Conservation (phyloP, 139 green algal genomes). For the Haematococcus lacustris region DNA sequence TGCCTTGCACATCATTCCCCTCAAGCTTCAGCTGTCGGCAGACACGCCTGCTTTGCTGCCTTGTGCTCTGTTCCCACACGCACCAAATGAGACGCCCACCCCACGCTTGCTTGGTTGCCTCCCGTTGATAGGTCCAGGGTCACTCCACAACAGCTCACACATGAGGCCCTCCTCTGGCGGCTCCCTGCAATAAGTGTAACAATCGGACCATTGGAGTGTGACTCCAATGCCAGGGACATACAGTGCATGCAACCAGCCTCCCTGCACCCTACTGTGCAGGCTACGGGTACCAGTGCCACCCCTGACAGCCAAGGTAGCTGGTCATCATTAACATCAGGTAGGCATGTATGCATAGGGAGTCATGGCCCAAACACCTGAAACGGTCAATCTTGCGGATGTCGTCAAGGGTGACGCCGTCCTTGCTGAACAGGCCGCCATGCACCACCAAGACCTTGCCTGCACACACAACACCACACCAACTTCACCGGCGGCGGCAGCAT, state of each 20-base stretch:
- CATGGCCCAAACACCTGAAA: slow-evolving; percentile 32
- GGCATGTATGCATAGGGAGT: not conserved
- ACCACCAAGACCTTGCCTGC: slow-evolving; percentile 75
- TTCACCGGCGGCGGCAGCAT: no score
- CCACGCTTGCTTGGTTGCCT: slow-evolving; percentile 82
- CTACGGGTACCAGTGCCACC: not conserved
- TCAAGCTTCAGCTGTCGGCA: not conserved
- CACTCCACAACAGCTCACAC: slow-evolving; percentile 95
- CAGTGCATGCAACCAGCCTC: not conserved
- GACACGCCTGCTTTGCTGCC: no score
- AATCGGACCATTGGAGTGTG: no score
- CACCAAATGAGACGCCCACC: slow-evolving; percentile 76
- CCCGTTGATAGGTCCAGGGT: slow-evolving; percentile 70
- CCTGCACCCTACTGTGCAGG: not conserved
- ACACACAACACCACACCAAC: no score
- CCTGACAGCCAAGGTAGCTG: not conserved
- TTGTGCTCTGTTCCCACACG: no score
- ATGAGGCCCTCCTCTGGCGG: slow-evolving; percentile 92
- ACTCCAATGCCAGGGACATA: not conserved
- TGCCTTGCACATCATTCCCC: not conserved
- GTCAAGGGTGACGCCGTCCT: slow-evolving; percentile 82
- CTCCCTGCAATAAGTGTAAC: slow-evolving; percentile 52
- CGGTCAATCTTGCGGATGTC: slow-evolving; percentile 80
- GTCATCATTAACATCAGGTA: not conserved
- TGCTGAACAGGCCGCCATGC: slow-evolving; percentile 86